phyloP scores from a whole-genome alignment of 768 basidiomycete species.

The Rhizopogon vinicolor region DNA sequence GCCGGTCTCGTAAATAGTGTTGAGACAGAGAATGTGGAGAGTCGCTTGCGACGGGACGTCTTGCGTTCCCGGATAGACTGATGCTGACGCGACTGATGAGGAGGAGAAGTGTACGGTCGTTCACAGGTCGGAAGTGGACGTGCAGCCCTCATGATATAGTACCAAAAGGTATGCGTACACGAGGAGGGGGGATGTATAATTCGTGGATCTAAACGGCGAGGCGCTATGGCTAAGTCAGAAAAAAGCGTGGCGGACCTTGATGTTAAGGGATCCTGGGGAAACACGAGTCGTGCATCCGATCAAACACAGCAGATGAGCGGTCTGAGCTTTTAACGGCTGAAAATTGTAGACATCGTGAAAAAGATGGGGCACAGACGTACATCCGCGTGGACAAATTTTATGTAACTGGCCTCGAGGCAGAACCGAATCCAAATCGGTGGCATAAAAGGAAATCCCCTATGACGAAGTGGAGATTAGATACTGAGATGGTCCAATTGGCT shows the following conservation, averaged over 20 bases:
- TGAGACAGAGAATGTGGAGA: constrained; percentile 22
- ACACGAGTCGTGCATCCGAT: constrained; percentile 24
- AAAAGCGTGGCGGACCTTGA: constrained; percentile 7
- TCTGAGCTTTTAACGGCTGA: constrained; percentile 16
- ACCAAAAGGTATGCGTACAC: constrained; percentile 16
- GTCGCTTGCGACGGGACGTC: constrained; percentile 30
- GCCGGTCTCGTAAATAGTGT: constrained; percentile 30
- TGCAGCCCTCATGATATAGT: constrained; percentile 25
- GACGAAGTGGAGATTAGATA: background rate
- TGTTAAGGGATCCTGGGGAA: constrained; percentile 12
- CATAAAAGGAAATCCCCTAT: constrained; percentile 5
- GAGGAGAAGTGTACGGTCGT: constrained; percentile 16
- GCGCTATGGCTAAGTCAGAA: constrained; percentile 16
- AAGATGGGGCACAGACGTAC: background rate
- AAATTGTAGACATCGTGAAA: constrained; percentile 10
- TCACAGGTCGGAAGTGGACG: constrained; percentile 21
- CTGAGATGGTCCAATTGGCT: no score
- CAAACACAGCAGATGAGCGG: constrained; percentile 17
- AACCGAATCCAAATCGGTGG: background rate
- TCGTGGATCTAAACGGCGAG: constrained; percentile 24
- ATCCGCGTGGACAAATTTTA: background rate
- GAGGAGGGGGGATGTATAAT: constrained; percentile 22
- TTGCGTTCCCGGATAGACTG: constrained; percentile 19
- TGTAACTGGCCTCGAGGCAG: constrained; percentile 21
- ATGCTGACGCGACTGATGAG: constrained; percentile 15